Evolutionary conservation across 2,329 filamentous ascomycete species (phyloP).

Genomic region (Clonostachys solani): DNA sequence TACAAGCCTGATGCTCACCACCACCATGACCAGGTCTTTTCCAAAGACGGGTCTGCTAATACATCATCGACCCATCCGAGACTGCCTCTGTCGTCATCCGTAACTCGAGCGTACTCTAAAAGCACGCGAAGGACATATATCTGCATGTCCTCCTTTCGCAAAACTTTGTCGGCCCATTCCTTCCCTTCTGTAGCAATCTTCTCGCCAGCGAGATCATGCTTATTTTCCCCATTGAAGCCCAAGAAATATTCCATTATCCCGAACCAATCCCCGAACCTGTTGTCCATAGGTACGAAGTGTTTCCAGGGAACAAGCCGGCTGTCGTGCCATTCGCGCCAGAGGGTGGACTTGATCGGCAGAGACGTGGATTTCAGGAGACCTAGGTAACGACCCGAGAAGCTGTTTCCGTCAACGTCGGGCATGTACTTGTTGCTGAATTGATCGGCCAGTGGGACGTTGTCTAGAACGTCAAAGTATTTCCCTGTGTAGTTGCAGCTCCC

Average conservation of each 20-base stretch:
- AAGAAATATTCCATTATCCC: conserved; percentile 73
- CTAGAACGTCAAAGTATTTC: conserved; percentile 33
- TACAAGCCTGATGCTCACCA: conserved; percentile 4
- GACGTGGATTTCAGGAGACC: conserved; percentile 66
- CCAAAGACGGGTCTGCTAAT: conserved; percentile 22
- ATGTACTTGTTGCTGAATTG: conserved; percentile 65
- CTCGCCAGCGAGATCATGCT: conserved; percentile 54
- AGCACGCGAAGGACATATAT: conserved; percentile 64
- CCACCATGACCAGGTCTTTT: conserved; percentile 20
- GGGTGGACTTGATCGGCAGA: conserved; percentile 71
- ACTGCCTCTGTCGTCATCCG: conserved; percentile 43
- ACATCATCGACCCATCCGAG: conserved; percentile 55
- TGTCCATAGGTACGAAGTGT: conserved; percentile 80
- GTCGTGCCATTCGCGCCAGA: conserved; percentile 82
- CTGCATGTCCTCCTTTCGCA: conserved; percentile 70
- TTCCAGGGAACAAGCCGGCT: conserved; percentile 69
- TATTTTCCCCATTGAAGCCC: conserved; percentile 43
- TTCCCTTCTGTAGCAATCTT: conserved; percentile 63
- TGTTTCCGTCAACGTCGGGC: conserved; percentile 74
- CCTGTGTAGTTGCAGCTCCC: conserved; percentile 43
- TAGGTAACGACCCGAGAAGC: conserved; percentile 64
- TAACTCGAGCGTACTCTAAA: conserved; percentile 57
- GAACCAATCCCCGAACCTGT: conserved; percentile 66
- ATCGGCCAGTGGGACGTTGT: conserved; percentile 36
- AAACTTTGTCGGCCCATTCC: conserved; percentile 63